These are phyloP conservation scores for Ophiostoma sp. DNA, from an alignment of 2,329 filamentous ascomycete genomes.

Conservation along the genomic window DNA sequence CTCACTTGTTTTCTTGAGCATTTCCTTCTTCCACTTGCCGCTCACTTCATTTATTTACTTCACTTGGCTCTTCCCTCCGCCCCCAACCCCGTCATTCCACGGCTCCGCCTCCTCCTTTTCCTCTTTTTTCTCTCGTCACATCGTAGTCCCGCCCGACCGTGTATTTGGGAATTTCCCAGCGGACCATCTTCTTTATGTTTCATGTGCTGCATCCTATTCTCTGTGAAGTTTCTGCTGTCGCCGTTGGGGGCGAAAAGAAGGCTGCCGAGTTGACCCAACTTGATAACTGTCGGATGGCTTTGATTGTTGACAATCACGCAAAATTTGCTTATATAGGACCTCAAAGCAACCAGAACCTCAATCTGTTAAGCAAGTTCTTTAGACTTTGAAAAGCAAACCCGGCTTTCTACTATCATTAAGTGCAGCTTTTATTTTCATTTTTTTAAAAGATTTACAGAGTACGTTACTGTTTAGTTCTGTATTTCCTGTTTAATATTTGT, in stretches of 20 bases:
- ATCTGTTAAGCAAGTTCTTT: too few species aligned
- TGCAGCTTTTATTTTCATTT: too few species aligned
- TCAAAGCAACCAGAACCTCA: too few species aligned
- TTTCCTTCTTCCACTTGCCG: neutral
- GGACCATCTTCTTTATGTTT: neutral
- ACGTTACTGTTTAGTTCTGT: too few species aligned
- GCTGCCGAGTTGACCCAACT: neutral
- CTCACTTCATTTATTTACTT: neutral
- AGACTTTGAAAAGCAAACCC: too few species aligned
- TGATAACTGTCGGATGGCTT: neutral
- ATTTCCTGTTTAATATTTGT: neutral
- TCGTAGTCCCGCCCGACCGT: neutral
- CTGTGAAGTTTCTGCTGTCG: neutral
- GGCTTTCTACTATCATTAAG: too few species aligned
- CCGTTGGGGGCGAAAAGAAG: conserved; percentile 5
- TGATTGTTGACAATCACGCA: too few species aligned
- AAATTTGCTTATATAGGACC: too few species aligned
- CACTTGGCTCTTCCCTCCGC: neutral
- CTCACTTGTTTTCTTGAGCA: neutral
- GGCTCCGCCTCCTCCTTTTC: neutral
- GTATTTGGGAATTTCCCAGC: neutral
- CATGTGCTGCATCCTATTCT: neutral
- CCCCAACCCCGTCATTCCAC: neutral
- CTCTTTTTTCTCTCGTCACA: neutral
- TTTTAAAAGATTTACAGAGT: too few species aligned